Percentiles rank a stretch among this genome's conserved stretches.
Evolutionary conservation across 345 rosid species (phyloP).

Genomic region (Lepidium africanum): DNA sequence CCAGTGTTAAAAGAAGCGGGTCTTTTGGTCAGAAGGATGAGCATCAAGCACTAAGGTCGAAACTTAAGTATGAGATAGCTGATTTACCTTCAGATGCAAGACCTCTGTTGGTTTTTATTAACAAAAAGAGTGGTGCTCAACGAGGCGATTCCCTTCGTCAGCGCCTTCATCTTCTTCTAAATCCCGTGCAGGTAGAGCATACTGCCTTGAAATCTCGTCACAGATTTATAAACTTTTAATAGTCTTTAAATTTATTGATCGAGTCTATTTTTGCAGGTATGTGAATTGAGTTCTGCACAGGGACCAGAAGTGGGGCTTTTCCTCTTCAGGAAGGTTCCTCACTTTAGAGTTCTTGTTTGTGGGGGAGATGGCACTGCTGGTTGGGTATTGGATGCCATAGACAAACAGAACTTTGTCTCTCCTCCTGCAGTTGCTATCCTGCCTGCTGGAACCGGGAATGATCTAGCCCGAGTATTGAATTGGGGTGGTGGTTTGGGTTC

Average conservation of each 20-base stretch:
- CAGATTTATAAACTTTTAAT: not conserved
- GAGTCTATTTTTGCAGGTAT: conserved; percentile 42
- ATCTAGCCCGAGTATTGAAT: conserved; percentile 75
- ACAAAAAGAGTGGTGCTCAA: conserved; percentile 90
- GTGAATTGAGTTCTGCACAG: conserved; percentile 66
- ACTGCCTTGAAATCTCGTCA: not conserved
- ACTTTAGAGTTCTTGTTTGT: conserved; percentile 85
- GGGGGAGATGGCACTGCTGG: conserved; percentile 97
- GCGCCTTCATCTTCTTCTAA: conserved; percentile 73
- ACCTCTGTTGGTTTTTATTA: conserved; percentile 79
- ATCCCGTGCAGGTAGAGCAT: conserved; percentile 73
- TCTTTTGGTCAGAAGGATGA: conserved; percentile 74
- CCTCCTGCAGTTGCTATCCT: conserved; percentile 95
- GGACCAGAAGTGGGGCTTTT: conserved; percentile 86
- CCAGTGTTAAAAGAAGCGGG: conserved; percentile 54
- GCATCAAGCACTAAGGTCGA: conserved; percentile 50
- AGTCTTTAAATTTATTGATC: conserved; percentile 1
- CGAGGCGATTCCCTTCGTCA: conserved; percentile 64
- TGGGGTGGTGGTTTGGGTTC: conserved; percentile 91
- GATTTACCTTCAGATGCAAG: conserved; percentile 78
- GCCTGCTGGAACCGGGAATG: conserved; percentile 98
- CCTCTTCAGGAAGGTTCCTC: conserved; percentile 76
- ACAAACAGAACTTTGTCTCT: conserved; percentile 76
- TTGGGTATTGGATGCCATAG: conserved; percentile 86
- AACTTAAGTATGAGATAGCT: conserved; percentile 67